Evolutionary conservation across 2,329 filamentous ascomycete species (phyloP), one percentile per base, ranked within the genome.

Genomic region (Arthrobotrys iridis): DNA sequence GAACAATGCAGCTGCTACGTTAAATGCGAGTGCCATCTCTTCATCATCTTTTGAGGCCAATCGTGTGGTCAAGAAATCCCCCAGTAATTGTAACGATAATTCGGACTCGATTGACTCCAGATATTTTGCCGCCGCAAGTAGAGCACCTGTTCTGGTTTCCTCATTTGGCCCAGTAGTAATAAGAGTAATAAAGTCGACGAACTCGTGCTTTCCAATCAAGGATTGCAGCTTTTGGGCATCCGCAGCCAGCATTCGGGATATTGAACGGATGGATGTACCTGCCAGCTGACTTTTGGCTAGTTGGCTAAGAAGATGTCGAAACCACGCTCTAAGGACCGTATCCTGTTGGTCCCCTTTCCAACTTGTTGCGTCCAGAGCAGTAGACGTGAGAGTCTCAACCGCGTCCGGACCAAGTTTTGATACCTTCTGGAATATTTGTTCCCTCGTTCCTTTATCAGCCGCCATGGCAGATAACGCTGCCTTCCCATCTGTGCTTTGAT

Each of bases 11-110:
- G 93, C 89, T 4, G 93, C 93, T n/a, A 93, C 93, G 62, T 93
- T 98, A 81, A 97, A 98, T 4, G 93, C 93, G 57, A 95, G 86
- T 64, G 97, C 92, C 78, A 96, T 88, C 82, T 96, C 92, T 79
- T 97, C 93, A 77, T 93, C 93, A 92, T 4, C 87, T 86, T 10
- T 93, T 88, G 62, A 88, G 88, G 2, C 91, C 89, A 26, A 90
- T 88, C 81, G 94, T 91, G 76, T 97, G 87, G 80, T 95, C 62
- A 79, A 73, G 48, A 79, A 80, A 11, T 77, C 78, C 2, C 71
- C 77, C 18, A 80, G 40, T 57, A 80, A 77, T 30, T 77, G 78
- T 40, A 63, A 55, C 1, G 78, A 76, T 43, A 76, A 59, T 2
- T 71, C 70, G 3, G 64, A 37, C 22, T 78, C 78, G 33, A 77